phyloP scores from a whole-genome alignment of 768 basidiomycete species.

The Pleurotus pulmonarius region DNA sequence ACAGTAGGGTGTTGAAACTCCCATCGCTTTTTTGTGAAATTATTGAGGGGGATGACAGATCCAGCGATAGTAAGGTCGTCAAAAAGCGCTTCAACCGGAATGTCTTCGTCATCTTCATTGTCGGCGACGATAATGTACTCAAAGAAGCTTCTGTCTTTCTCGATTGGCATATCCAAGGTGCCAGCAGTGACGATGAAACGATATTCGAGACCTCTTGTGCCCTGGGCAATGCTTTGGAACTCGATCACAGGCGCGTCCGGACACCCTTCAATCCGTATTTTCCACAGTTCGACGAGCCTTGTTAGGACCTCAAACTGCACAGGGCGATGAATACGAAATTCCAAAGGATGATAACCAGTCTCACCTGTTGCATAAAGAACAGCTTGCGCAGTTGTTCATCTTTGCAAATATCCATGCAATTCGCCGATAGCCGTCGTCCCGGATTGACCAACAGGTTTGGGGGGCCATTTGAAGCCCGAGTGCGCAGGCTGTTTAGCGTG shows the following conservation, averaged over 20 bases:
- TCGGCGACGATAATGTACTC: slow-evolving; percentile 43
- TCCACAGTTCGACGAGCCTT: slow-evolving; percentile 43
- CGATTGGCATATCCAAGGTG: slow-evolving; percentile 34
- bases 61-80: slow-evolving; percentile 47
- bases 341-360: slow-evolving; percentile 2
- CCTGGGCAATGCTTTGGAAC: slow-evolving; percentile 25
- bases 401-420: slow-evolving; percentile 46
- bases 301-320: slow-evolving; percentile 45
- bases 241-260: slow-evolving; percentile 44
- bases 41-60: slow-evolving; percentile 39
- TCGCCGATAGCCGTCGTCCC: slow-evolving; percentile 32
- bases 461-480: slow-evolving; percentile 19
- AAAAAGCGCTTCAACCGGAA: slow-evolving; percentile 46
- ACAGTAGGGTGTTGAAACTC: slow-evolving; percentile 33
- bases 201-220: slow-evolving; percentile 27
- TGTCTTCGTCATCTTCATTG: slow-evolving; percentile 19
- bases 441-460: slow-evolving; percentile 37
- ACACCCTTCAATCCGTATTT: slow-evolving; percentile 44
- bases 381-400: slow-evolving; percentile 42
- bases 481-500: slow-evolving; percentile 30
- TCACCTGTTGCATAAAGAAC: slow-evolving; percentile 51
- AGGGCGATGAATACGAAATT: neutral
- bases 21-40: slow-evolving; percentile 34
- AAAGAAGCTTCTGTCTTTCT: slow-evolving; percentile 38
- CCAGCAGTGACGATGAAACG: slow-evolving; percentile 39